Conservation (phyloP, 768 basidiomycete species). For the Lyophyllum semitale region DNA sequence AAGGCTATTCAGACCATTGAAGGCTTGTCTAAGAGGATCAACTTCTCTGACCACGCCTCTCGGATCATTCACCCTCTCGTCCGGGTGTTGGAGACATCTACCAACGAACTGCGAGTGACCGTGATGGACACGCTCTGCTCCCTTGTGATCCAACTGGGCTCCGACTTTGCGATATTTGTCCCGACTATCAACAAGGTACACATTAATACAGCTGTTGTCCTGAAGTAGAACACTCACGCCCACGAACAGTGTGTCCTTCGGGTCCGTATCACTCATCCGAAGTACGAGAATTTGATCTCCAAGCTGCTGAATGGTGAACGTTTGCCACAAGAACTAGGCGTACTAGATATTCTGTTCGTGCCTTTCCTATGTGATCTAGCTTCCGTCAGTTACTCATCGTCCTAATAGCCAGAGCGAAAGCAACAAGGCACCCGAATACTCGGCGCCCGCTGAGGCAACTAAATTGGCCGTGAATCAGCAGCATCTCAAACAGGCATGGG, state of each 20-base stretch:
- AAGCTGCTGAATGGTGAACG: conserved; percentile 92
- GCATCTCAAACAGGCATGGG: conserved; percentile 97
- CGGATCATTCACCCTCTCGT: conserved; percentile 95
- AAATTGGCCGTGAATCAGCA: conserved; percentile 96
- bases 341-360: conserved; percentile 66
- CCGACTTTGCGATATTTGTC: conserved; percentile 97
- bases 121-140: conserved; percentile 95
- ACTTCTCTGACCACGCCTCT: conserved; percentile 97
- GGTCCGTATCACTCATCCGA: conserved; percentile 74
- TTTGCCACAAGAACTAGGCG: conserved; percentile 80
- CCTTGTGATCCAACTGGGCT: conserved; percentile 88
- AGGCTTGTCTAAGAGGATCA: conserved; percentile 86
- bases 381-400: conserved; percentile 6
- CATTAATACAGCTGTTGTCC: not conserved
- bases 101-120: conserved; percentile 78
- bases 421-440: conserved; percentile 66
- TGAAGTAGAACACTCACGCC: conserved; percentile 5
- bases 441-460: conserved; percentile 82
- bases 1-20: conserved; percentile 91
- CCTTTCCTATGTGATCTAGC: not conserved
- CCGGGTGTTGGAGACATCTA: conserved; percentile 73
- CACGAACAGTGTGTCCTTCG: conserved; percentile 65
- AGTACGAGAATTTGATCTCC: conserved; percentile 86
- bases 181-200: conserved; percentile 94
- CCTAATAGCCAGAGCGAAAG: conserved; percentile 53